A percentile compares a stretch with the other conserved stretches of the same genome.
Conservation (phyloP, 805 yeast species). For the Sugiyamaella chiloensis region DNA sequence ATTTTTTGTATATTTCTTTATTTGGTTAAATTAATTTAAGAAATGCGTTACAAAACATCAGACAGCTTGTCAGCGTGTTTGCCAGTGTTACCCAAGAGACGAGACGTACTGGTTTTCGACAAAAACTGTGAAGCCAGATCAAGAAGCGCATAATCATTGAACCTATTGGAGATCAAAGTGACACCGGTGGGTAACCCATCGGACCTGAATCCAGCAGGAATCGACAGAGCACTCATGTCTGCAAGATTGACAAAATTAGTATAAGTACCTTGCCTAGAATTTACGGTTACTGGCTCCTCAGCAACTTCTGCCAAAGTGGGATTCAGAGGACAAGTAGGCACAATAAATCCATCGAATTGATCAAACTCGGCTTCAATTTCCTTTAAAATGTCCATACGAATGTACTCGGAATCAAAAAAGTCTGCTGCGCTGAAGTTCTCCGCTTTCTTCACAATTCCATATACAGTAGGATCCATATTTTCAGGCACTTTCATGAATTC, state of each 20-base stretch:
- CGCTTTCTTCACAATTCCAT: constrained; percentile 72
- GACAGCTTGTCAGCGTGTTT: constrained; percentile 41
- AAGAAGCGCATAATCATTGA: constrained; percentile 83
- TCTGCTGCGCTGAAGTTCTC: constrained; percentile 76
- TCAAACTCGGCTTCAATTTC: constrained; percentile 53
- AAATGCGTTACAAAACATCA: constrained; percentile 27
- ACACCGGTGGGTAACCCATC: constrained; percentile 93
- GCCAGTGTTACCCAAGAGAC: constrained; percentile 57
- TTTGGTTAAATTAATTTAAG: not conserved
- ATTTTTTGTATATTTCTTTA: too few species aligned
- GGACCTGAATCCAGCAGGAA: constrained; percentile 83
- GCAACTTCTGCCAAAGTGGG: constrained; percentile 75
- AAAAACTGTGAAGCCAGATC: constrained; percentile 77
- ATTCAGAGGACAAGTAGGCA: constrained; percentile 92
- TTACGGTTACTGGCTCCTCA: constrained; percentile 74
- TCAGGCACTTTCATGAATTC: constrained; percentile 70
- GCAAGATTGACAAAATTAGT: constrained; percentile 95
- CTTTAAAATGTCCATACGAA: constrained; percentile 75
- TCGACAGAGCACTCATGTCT: constrained; percentile 84
- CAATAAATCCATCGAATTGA: constrained; percentile 70
- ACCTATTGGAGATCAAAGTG: constrained; percentile 75
- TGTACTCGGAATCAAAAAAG: constrained; percentile 80
- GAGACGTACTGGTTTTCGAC: constrained; percentile 33
- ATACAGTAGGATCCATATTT: constrained; percentile 80
- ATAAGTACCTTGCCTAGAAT: constrained; percentile 94